Evolutionary conservation across 2,329 filamentous ascomycete genomes (phyloP), one percentile per base, ranked within the genome.

Genomic region (Coniochaeta sp.): DNA sequence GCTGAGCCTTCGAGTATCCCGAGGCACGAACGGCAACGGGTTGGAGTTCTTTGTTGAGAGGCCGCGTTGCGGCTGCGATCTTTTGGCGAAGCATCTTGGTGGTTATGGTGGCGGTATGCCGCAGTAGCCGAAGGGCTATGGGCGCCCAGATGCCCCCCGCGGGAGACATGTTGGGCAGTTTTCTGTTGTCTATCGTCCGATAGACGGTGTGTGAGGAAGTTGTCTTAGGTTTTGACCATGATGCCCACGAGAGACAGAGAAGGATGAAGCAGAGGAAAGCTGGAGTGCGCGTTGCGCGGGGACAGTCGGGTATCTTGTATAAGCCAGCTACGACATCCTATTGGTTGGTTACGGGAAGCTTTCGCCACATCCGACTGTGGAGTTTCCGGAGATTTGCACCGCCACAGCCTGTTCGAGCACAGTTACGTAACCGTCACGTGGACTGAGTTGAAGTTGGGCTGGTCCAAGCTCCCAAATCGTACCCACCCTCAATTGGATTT

Each of bases 61-160:
- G 71, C 52, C 70, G 71, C 48, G 71, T 63, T 33, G 72, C 71
- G 53, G 65, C 66, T 20, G 69, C 68, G 54, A 82, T 58, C 58
- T 77, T 79, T 60, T 66, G 68, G 57, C 77, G 76, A 53, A 83
- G 67, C 58, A 73, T 67, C 57, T 76, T 74, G 54, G 68, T 67
- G 49, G 63, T 62, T 27, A 52, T 55, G 47, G 55, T 56, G 63
- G 76, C 68, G 63, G 78, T 75, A 59, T 70, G 71, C 63, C 77
- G 75, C 61, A 81, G 69, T 60, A 78, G 67, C 65, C 77, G 76
- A 65, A 81, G 67, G 69, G 77, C 75, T 64, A 72, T 70, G 53
- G 78, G 76, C 61, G 74, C 79, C 78, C 74, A 80, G 65, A 81
- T 71, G 68, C 76, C 77, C 72, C 76, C 77, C 64, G 68, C 65